A percentile compares a stretch with the other conserved stretches of the same genome.
These are phyloP conservation scores for Panus rudis DNA, from an alignment of 768 basidiomycete genomes.

Conservation along the genomic window DNA sequence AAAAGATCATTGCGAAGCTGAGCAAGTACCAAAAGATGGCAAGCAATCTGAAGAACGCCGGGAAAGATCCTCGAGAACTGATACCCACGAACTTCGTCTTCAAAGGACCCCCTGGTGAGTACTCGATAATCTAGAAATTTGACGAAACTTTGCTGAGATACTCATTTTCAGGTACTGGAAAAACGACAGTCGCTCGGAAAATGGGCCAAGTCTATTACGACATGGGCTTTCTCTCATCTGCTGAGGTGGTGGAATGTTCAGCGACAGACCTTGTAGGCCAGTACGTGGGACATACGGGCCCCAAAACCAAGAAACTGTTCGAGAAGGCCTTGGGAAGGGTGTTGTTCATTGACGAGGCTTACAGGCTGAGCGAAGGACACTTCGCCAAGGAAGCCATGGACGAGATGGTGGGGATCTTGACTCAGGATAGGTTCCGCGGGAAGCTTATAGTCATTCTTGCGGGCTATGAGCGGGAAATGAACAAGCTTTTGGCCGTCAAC, in stretches of 20 bases:
- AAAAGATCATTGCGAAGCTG: constrained; percentile 43
- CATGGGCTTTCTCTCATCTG: constrained; percentile 47
- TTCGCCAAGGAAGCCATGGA: constrained; percentile 71
- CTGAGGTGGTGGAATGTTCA: constrained; percentile 60
- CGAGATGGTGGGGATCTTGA: constrained; percentile 59
- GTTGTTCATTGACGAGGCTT: constrained; percentile 69
- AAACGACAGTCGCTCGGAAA: constrained; percentile 56
- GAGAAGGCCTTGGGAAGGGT: constrained; percentile 63
- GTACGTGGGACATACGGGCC: constrained; percentile 68
- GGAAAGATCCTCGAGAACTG: constrained; percentile 38
- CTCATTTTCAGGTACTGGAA: constrained; percentile 44
- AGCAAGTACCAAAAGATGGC: constrained; percentile 47
- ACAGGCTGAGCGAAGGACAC: constrained; percentile 50
- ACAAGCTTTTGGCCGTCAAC: constrained; percentile 50
- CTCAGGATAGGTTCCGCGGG: constrained; percentile 46
- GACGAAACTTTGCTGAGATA: not conserved
- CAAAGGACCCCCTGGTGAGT: constrained; percentile 63
- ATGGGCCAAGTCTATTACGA: constrained; percentile 58
- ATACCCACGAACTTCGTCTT: constrained; percentile 64
- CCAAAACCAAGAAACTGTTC: constrained; percentile 52
- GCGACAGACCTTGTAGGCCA: constrained; percentile 64
- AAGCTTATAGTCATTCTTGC: constrained; percentile 65
- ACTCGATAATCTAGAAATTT: not conserved
- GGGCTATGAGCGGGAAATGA: constrained; percentile 66
- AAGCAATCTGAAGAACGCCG: constrained; percentile 30